Base-by-base conservation (phyloP, 345 rosid species). In the thale cress (Arabidopsis thaliana) region DNA sequence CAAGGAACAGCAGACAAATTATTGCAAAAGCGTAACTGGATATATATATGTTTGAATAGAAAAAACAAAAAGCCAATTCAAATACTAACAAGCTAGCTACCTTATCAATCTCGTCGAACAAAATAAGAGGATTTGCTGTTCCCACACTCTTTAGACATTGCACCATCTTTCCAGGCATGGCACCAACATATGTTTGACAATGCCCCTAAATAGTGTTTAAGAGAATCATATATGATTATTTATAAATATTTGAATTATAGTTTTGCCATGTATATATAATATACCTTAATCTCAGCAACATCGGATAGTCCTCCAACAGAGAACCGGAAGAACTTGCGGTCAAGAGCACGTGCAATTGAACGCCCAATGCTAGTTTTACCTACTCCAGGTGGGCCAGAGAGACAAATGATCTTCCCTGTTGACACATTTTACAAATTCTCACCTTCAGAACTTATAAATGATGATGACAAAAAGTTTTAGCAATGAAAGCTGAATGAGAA, bases 131-230 rank as follows among this genome's bases (percentile, higher is more conserved):
- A 69, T 93, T 93, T 65, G 84, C 90, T 52, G 98, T 91, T 78
- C 94, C 98, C 52, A 91, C 94, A 82, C 72, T 87, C 84, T 93
- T 93, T 73, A 93, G 84, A 80, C 98, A 93, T 82, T 93, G 98
- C 78, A 93, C 97, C 96, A 93, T 93, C 87, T 93, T 93, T 61
- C 98, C 97, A 10, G 98, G 98, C 96, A 91, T 91, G 59, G 98
- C 98, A 53, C 97, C 97, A 63, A 89, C 3, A 80, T 91, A 93
- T 50, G 97, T 93, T 78, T 96, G 85, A 59, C 98, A 92, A 84
- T 93, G 98, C 69, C 98, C 98, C 98, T 91, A 64, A 40, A 78
- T n/a, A 72, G 49, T 42, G 80, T 61, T 80, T 24, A 40, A 59
- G 76, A 51, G 16, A 41, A 64, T 16, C 20, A 16, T 6, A 45